Evolutionary conservation across 148 eudicot genomes (phyloP), one percentile per base, ranked within the genome.

Genomic region (Silene conica): DNA sequence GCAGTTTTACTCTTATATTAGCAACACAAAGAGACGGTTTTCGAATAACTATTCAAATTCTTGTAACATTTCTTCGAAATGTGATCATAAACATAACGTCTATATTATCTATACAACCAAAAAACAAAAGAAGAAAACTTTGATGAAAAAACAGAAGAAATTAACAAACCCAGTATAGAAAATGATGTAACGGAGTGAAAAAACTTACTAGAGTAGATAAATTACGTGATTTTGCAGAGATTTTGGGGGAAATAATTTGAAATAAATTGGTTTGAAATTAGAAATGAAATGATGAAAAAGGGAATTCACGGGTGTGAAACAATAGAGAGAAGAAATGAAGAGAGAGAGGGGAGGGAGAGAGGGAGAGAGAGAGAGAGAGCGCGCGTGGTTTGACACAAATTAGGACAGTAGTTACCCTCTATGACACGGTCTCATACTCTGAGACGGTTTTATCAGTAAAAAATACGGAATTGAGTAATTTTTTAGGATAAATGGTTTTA

Each of bases 131-230:
- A 60, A 12, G 31, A 71, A 54, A 54, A 21, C 48, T 62, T 50
- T n/a, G 20, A 11, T 8, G 5, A 22, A 7, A 23, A 13, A 21
- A 23, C 0, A n/a, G 4, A 14, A 76, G 16, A 50, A 43, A 54
- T 11, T 12, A 20, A 52, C 80, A 67, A 22, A 70, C 72, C 70
- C 75, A 71, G 75, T 25, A 77, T 21, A 69, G 63, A 74, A 56
- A 23, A 67, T 73, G 90, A 87, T 84, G 86, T 87, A 59, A 74
- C 73, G 52, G 23, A 74, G 82, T 74, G 76, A 78, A 74, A 60
- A 55, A 62, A 57, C 59, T 55, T 55, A 14, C 8, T 28, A 25
- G 34, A 34, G 43, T 15, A 16, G 19, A 9, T 1, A 45, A 43
- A n/a, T 45, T 16, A 34, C 9, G 20, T 60, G 3, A 0, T 8